Percentiles rank a stretch among this genome's conserved stretches.
These are phyloP conservation scores for Colletotrichum falcatum DNA, from an alignment of 2,329 filamentous ascomycete genomes.

Conservation along the genomic window DNA sequence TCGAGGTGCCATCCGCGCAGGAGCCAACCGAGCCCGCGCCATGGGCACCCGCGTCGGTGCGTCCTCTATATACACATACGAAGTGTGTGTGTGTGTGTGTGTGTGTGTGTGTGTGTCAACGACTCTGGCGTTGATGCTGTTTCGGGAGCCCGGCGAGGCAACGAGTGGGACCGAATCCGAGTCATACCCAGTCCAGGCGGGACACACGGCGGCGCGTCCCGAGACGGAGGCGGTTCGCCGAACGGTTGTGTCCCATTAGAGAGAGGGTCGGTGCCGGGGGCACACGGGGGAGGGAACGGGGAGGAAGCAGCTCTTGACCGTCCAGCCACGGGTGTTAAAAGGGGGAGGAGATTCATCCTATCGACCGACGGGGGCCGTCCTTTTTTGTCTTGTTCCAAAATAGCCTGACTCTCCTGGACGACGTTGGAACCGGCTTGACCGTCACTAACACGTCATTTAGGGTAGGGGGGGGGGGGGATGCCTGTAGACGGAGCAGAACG, in stretches of 20 bases:
- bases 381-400: no score
- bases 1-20: neutral
- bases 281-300: no score
- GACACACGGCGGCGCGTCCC: neutral
- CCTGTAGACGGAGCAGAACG: no score
- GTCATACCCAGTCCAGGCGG: neutral
- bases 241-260: no score
- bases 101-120: neutral
- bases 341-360: no score
- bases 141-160: neutral
- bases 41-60: neutral
- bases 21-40: neutral
- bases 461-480: no score
- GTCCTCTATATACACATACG: neutral
- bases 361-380: no score
- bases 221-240: neutral
- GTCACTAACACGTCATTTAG: no score
- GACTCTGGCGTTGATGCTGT: neutral
- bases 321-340: neutral
- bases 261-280: no score
- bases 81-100: neutral
- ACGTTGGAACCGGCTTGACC: no score
- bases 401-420: no score
- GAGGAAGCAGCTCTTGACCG: neutral
- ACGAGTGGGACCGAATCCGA: neutral